Evolutionary conservation across 805 yeast genomes (phyloP).

Genomic region (Myxozyma geophila): DNA sequence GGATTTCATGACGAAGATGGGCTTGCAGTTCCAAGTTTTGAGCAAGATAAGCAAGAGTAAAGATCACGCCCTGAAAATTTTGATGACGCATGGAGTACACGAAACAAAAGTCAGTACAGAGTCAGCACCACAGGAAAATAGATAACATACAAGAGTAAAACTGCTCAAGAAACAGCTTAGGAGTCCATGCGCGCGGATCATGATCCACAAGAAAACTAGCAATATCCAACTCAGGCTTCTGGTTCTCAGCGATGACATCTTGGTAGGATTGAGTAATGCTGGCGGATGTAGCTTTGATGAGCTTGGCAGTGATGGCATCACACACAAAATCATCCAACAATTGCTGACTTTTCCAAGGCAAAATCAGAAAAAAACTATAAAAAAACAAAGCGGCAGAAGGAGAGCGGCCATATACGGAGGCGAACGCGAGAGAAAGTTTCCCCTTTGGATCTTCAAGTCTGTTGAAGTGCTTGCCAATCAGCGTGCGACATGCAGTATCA

Average conservation of each 20-base stretch:
- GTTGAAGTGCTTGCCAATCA: constrained; percentile 1
- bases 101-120: too few relatives aligned
- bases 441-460: neutral
- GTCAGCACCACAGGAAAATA: neutral
- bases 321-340: neutral
- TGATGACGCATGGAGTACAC: neutral
- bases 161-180: neutral
- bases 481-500: neutral
- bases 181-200: constrained; percentile 8
- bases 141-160: neutral
- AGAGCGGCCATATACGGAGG: too few relatives aligned
- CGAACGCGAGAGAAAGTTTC: too few relatives aligned
- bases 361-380: neutral
- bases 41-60: neutral
- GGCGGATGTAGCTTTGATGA: neutral
- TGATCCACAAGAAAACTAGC: neutral
- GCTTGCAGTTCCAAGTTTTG: neutral
- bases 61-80: neutral
- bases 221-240: neutral
- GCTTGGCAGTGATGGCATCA: neutral
- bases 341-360: neutral
- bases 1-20: constrained; percentile 2
- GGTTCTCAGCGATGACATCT: neutral
- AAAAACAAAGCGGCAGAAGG: neutral
- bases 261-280: neutral